phyloP scores from a whole-genome alignment of 495 filamentous ascomycete species.

The Penicillium chermesinum region DNA sequence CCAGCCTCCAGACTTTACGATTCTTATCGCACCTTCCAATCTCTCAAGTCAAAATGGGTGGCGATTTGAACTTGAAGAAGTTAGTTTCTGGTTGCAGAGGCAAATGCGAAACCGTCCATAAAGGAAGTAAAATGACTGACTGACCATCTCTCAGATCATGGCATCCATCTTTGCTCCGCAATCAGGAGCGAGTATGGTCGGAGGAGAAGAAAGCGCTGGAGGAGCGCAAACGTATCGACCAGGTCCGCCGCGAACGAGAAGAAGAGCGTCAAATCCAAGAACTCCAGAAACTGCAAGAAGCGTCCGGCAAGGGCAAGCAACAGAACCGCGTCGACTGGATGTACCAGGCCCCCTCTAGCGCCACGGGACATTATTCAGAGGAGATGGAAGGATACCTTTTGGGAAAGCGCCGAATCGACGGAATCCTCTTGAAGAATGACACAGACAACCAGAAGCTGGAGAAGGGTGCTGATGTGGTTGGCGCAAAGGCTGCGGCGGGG shows the following conservation, averaged over 20 bases:
- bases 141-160: conserved; percentile 53
- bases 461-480: conserved; percentile 68
- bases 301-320: conserved; percentile 71
- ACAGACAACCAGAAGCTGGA: conserved; percentile 68
- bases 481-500: conserved; percentile 55
- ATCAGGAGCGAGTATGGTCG: conserved; percentile 78
- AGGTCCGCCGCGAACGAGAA: conserved; percentile 82
- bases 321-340: conserved; percentile 92
- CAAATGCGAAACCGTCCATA: too few relatives aligned
- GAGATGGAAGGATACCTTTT: conserved; percentile 93
- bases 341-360: conserved; percentile 83
- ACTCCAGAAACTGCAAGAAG: conserved; percentile 83
- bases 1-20: too few relatives aligned
- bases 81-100: too few relatives aligned
- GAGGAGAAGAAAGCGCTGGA: conserved; percentile 91
- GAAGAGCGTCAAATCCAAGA: conserved; percentile 93
- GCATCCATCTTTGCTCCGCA: conserved; percentile 79
- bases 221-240: conserved; percentile 86
- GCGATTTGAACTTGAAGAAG: conserved; percentile 94
- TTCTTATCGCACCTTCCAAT: neutral
- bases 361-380: conserved; percentile 74
- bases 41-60: conserved; percentile 51
- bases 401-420: conserved; percentile 85
- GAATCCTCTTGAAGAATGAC: conserved; percentile 73
- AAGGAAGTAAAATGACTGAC: conserved; percentile 9